Evolutionary conservation across 306 rosid species (phyloP).

Genomic region (Prosopis cineraria): DNA sequence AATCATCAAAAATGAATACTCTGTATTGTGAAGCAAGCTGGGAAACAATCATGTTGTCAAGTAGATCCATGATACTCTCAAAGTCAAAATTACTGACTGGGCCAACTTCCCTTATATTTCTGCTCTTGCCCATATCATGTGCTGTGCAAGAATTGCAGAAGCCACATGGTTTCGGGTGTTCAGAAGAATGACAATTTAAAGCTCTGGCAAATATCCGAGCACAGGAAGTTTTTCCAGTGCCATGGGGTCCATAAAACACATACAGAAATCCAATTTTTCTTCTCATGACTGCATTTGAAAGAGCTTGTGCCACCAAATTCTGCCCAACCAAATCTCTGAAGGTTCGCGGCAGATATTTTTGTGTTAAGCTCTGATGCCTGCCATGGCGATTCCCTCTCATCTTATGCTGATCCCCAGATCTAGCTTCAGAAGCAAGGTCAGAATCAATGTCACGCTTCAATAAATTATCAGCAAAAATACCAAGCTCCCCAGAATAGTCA

Average conservation of each 20-base stretch:
- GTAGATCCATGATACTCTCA: slow-evolving; percentile 81
- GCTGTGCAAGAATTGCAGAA: slow-evolving; percentile 87
- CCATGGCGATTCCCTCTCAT: slow-evolving; percentile 55
- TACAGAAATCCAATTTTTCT: slow-evolving; percentile 84
- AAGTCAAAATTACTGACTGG: slow-evolving; percentile 89
- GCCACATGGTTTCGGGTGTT: slow-evolving; percentile 88
- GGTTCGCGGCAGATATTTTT: slow-evolving; percentile 83
- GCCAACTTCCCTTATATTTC: slow-evolving; percentile 84
- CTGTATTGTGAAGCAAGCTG: slow-evolving; percentile 74
- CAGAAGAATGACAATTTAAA: slow-evolving; percentile 84
- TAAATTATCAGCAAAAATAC: slow-evolving; percentile 79
- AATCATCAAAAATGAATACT: slow-evolving; percentile 92
- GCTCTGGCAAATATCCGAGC: slow-evolving; percentile 96
- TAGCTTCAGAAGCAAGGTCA: slow-evolving; percentile 93
- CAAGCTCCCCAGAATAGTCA: slow-evolving; percentile 90
- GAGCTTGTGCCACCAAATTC: slow-evolving; percentile 92
- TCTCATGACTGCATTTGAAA: slow-evolving; percentile 80
- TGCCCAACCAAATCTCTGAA: slow-evolving; percentile 94
- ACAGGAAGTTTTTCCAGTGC: slow-evolving; percentile 93
- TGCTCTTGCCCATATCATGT: slow-evolving; percentile 79
- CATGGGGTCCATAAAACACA: slow-evolving; percentile 96
- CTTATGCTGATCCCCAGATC: slow-evolving; percentile 68
- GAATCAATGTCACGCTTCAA: slow-evolving; percentile 80
- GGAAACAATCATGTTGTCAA: slow-evolving; percentile 76
- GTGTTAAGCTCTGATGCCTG: slow-evolving; percentile 86